Conservation (phyloP, 2,329 filamentous ascomycete genomes). For the Blastomyces emzantsi region DNA sequence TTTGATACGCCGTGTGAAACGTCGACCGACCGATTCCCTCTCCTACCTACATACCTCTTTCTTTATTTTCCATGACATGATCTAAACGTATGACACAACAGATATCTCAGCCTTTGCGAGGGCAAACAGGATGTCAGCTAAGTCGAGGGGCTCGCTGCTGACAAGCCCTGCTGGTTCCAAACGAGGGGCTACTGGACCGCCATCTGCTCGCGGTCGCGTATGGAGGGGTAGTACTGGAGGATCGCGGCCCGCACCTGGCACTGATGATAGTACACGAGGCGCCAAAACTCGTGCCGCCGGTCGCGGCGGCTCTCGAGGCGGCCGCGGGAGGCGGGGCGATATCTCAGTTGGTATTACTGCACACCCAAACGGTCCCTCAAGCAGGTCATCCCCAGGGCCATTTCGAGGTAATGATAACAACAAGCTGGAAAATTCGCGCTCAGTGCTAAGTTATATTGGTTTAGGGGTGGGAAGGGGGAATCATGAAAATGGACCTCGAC, state of each 20-base stretch:
- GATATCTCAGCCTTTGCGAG: slow-evolving; percentile 5
- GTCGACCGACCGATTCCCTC: not conserved
- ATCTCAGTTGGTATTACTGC: not conserved
- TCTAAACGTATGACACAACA: slow-evolving; percentile 7
- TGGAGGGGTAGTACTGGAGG: slow-evolving; percentile 5
- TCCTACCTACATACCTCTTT: not conserved
- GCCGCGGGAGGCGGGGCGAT: slow-evolving; percentile 6
- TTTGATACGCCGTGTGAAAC: not conserved
- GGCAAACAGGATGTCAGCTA: slow-evolving; percentile 3
- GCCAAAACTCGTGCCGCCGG: slow-evolving; percentile 3
- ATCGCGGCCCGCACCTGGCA: slow-evolving; percentile 3
- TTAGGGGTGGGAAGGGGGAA: not conserved
- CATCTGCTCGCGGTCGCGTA: slow-evolving; percentile 8
- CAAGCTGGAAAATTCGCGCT: not conserved
- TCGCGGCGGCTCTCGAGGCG: not conserved
- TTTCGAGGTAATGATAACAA: slow-evolving; percentile 5
- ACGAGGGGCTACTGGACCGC: slow-evolving; percentile 10
- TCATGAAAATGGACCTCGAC: not conserved
- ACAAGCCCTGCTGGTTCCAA: slow-evolving; percentile 5
- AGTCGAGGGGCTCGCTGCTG: not conserved
- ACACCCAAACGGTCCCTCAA: not conserved
- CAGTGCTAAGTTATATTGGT: not conserved
- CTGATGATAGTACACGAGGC: slow-evolving; percentile 6
- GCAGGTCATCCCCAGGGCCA: not conserved
- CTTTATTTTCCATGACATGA: not conserved